phyloP scores from a whole-genome alignment of 257 asterid genomes.

The Solanum arcanum region DNA sequence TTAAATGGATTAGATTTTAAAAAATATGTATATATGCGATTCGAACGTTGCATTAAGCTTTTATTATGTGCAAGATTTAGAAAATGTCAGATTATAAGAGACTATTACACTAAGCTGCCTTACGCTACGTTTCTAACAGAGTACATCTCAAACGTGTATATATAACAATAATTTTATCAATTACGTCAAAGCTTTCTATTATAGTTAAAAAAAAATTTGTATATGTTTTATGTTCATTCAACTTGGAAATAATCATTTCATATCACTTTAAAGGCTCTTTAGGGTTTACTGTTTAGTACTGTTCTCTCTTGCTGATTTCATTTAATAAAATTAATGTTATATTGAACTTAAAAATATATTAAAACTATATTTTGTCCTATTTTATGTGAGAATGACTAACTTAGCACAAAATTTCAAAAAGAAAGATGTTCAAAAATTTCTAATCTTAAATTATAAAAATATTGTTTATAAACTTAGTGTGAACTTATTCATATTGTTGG shows the following conservation, averaged over 20 bases:
- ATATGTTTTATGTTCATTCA: not conserved
- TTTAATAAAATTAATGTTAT: not conserved
- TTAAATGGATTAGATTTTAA: not conserved
- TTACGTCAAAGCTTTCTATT: not conserved
- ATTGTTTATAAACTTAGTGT: not conserved
- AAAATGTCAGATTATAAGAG: too few relatives aligned
- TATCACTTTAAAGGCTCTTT: not conserved
- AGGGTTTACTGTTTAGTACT: not conserved
- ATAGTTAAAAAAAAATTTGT: not conserved
- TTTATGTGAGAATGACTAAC: not conserved
- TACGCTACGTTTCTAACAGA: accelerated
- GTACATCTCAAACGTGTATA: too few relatives aligned
- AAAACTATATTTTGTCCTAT: not conserved
- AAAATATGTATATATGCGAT: not conserved
- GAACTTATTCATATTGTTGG: not conserved
- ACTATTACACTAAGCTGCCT: too few relatives aligned
- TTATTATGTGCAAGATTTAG: accelerated
- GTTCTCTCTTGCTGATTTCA: not conserved
- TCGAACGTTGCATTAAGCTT: accelerated
- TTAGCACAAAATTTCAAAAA: not conserved
- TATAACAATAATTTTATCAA: not conserved
- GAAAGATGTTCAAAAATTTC: not conserved
- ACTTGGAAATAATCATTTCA: not conserved
- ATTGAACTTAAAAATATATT: not conserved
- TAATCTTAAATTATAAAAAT: not conserved